These are phyloP conservation scores for Fusarium sarcochroum DNA, from an alignment of 2,329 filamentous ascomycete species.

Conservation along the genomic window DNA sequence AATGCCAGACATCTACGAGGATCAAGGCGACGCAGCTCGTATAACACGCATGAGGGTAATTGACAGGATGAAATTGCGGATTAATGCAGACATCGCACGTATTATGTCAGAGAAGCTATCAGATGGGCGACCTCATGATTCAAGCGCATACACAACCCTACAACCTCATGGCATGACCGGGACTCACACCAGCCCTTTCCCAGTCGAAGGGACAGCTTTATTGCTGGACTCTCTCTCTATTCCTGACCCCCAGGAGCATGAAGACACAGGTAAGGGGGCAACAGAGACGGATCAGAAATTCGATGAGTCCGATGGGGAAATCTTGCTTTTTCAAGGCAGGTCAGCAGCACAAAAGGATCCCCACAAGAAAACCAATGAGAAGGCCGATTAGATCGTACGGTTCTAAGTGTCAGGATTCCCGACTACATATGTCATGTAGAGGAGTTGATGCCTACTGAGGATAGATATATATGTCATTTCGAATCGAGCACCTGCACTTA, in stretches of 20 bases:
- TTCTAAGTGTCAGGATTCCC: too few species aligned
- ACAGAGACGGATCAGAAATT: too few species aligned
- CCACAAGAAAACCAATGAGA: too few species aligned
- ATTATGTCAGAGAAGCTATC: neutral
- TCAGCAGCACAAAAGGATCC: too few species aligned
- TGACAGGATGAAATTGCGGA: neutral
- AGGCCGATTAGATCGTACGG: too few species aligned
- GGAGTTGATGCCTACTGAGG: too few species aligned
- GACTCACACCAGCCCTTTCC: neutral
- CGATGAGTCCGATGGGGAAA: too few species aligned
- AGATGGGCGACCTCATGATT: neutral
- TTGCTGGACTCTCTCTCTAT: neutral
- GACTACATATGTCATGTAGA: too few species aligned
- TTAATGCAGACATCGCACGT: neutral
- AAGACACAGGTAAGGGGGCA: too few species aligned
- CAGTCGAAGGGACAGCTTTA: neutral
- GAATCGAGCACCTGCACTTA: too few species aligned
- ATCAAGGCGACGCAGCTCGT: neutral
- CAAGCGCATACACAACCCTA: neutral
- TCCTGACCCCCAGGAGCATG: neutral
- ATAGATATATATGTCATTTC: too few species aligned
- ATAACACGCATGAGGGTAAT: neutral
- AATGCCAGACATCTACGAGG: neutral
- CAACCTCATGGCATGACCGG: neutral
- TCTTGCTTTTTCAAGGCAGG: too few species aligned